These are phyloP conservation scores for Rhodosorus marinus DNA, from an alignment of 23 red algal species.

Conservation along the genomic window DNA sequence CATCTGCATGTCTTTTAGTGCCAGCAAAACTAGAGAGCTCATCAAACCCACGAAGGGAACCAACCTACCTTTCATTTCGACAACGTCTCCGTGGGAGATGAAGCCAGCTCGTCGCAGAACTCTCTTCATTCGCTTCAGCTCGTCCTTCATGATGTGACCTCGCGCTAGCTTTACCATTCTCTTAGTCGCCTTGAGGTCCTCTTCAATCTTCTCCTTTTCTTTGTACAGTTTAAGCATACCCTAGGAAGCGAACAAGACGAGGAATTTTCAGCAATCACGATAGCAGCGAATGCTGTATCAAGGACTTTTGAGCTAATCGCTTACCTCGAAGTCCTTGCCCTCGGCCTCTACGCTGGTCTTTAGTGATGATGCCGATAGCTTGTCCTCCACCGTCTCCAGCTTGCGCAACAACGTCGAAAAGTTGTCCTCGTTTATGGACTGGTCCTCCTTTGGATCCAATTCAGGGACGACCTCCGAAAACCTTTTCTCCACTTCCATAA, in stretches of 20 bases:
- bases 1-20: no score
- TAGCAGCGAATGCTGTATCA: no score
- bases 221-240: no score
- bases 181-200: not conserved
- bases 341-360: conserved; percentile 4
- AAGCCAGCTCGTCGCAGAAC: conserved; percentile 18
- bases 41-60: no score
- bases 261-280: no score
- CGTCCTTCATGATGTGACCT: conserved; percentile 13
- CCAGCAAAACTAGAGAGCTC: no score
- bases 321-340: no score
- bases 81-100: conserved; percentile 9
- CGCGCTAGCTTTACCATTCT: not conserved
- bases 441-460: conserved; percentile 66
- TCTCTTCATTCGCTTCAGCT: conserved; percentile 17
- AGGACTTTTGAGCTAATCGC: no score
- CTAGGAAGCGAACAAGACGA: no score
- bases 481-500: conserved; percentile 36
- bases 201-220: no score
- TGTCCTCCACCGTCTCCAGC: conserved; percentile 55
- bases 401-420: conserved; percentile 54
- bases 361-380: conserved; percentile 26
- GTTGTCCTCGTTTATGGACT: conserved; percentile 31
- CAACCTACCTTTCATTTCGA: conserved; percentile 14
- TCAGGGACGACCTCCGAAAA: conserved; percentile 52